Evolutionary conservation across 805 yeast genomes (phyloP), one percentile per base, ranked within the genome.

Genomic region (Lipomyces yamanashiensis): DNA sequence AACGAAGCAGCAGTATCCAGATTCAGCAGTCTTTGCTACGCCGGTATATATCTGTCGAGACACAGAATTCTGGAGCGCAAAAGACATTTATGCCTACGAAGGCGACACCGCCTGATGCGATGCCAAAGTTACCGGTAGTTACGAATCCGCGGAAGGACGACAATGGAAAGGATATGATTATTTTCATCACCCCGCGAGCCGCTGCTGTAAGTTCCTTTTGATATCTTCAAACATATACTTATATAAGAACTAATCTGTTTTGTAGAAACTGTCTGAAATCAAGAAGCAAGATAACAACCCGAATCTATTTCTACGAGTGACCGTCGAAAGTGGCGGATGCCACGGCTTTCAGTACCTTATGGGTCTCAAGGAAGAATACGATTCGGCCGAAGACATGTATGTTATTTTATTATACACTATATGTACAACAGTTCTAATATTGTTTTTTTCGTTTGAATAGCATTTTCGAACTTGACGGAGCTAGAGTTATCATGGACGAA

Each of bases 311-410:
- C 78, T 93, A 19, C 79, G 88, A 57, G 84, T 93, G 2, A 78
- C 81, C 12, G 98, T 95, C 9, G 97, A 92, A 71, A 88, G 96
- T 72, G 99, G 99, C 9, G 99, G 99, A 1, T 95, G 99, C 74
- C 99, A 95, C 75, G 99, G 99, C 19, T 95, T 90, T 76, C 98
- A 95, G 76, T 95, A 95, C 73, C 83, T 88, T 67, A 78, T 95
- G 72, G 82, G 85, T 58, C 80, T 95, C 51, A 81, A 86, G 3
- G 58, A 63, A 34, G 74, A 72, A 19, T 72, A 78, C 21, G 75
- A 75, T 36, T 53, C 68, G 7, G 69, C 56, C 3, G 74, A 70
- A 39, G 83, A 80, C 68, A 69, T 77, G 71, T 67, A 67, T 39
- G 71, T 64, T 9, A 7, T 28, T 28, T 2, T 5, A 28, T 28